A percentile compares a stretch with the other conserved stretches of the same genome.
Evolutionary conservation across 345 rosid genomes (phyloP).

Genomic region (Acer negundo): DNA sequence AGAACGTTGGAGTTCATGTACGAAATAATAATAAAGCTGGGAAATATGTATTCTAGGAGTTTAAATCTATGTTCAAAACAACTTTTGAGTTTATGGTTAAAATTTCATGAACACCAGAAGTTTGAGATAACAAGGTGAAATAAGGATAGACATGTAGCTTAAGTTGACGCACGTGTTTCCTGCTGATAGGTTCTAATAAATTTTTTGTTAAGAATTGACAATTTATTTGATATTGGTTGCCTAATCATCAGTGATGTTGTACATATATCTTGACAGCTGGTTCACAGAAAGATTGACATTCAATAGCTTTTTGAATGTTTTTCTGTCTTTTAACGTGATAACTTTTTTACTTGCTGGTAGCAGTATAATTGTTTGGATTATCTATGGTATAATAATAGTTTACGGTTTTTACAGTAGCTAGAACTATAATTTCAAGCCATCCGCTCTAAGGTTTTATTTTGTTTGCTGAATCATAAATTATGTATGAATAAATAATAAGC

Average conservation of each 20-base stretch:
- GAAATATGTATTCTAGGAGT: background rate
- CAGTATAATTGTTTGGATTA: background rate
- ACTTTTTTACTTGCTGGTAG: background rate
- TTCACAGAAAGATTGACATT: background rate
- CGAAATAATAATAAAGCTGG: background rate
- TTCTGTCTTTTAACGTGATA: background rate
- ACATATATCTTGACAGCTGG: no score
- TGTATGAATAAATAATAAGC: background rate
- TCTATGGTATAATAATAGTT: background rate
- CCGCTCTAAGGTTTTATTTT: background rate
- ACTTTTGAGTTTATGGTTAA: background rate
- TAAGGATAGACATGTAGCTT: background rate
- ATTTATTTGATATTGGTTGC: background rate
- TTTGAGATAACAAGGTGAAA: conserved; percentile 1
- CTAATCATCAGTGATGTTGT: background rate
- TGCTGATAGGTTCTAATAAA: background rate
- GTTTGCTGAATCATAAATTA: background rate
- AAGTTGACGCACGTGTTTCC: background rate
- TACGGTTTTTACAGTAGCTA: background rate
- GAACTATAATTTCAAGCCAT: background rate
- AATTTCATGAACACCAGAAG: background rate
- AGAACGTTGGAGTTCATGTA: background rate
- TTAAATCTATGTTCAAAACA: background rate
- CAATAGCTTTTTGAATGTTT: background rate
- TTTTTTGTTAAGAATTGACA: background rate